phyloP scores from a whole-genome alignment of 2,329 filamentous ascomycete genomes.

The Colletotrichum eremochloae region DNA sequence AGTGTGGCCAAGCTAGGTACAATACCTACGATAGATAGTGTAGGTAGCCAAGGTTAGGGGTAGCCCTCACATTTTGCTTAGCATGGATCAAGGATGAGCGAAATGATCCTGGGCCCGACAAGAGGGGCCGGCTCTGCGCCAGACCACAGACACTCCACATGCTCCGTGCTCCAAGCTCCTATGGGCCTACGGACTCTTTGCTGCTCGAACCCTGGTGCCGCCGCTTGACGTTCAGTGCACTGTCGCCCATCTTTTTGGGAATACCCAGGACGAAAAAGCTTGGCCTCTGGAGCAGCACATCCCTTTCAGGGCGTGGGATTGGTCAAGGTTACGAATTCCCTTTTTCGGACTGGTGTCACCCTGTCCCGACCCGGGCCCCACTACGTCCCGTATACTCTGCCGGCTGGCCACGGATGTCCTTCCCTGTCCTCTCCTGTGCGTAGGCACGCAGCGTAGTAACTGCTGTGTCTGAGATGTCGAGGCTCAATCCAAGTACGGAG shows the following conservation, averaged over 20 bases:
- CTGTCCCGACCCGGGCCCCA: background rate
- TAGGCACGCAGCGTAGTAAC: background rate
- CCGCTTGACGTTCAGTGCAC: constrained; percentile 11
- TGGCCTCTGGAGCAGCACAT: background rate
- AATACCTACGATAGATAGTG: background rate
- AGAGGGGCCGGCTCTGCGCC: background rate
- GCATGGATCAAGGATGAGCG: background rate
- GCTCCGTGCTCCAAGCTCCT: background rate
- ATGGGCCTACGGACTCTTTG: background rate
- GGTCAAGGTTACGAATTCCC: constrained; percentile 26
- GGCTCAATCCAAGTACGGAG: background rate
- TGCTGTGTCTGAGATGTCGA: background rate
- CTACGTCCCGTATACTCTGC: constrained; percentile 11
- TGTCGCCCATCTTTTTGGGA: constrained; percentile 8
- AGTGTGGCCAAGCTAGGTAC: background rate
- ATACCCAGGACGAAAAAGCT: constrained; percentile 19
- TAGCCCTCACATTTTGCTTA: background rate
- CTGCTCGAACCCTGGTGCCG: background rate
- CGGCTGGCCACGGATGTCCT: constrained; percentile 19
- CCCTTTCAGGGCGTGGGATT: constrained; percentile 9
- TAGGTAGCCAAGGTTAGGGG: background rate
- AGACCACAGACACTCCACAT: constrained; percentile 3
- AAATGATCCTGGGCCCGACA: background rate
- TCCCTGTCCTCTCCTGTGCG: background rate
- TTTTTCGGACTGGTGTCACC: constrained; percentile 13